Percentiles rank a stretch among this genome's conserved stretches.
Conservation (phyloP, 768 basidiomycete species). For the Kwoniella sp. region DNA sequence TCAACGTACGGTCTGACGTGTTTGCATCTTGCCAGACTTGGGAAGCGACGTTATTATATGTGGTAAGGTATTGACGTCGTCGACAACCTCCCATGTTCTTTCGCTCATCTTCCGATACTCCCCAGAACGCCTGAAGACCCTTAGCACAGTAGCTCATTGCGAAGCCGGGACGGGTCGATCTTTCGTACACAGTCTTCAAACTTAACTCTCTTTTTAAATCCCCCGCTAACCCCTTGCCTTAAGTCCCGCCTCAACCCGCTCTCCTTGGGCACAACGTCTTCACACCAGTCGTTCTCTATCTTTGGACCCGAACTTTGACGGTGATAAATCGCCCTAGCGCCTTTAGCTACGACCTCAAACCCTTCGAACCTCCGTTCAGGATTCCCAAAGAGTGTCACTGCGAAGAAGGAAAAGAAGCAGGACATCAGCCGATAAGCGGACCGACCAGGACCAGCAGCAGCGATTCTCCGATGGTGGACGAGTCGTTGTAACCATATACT, state of each 20-base stretch:
- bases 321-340: conserved; percentile 2
- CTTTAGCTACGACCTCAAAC: neutral
- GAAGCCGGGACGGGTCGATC: neutral
- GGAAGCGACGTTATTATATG: no score
- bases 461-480: neutral
- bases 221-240: neutral
- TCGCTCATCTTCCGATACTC: neutral
- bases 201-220: neutral
- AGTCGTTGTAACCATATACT: neutral
- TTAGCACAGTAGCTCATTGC: neutral
- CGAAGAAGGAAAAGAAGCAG: neutral
- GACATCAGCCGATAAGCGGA: no score
- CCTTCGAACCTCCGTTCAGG: conserved; percentile 2
- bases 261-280: no score
- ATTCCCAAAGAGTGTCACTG: neutral
- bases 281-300: neutral
- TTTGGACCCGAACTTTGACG: conserved; percentile 1
- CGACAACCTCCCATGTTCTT: neutral
- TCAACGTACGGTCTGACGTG: no score
- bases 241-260: no score
- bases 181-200: neutral
- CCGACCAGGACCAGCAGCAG: no score
- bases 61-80: neutral
- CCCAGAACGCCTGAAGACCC: neutral
- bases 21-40: no score